phyloP scores from a whole-genome alignment of 1,284 basidiomycete genomes.

The Ceratorhiza oryzae-sativae region DNA sequence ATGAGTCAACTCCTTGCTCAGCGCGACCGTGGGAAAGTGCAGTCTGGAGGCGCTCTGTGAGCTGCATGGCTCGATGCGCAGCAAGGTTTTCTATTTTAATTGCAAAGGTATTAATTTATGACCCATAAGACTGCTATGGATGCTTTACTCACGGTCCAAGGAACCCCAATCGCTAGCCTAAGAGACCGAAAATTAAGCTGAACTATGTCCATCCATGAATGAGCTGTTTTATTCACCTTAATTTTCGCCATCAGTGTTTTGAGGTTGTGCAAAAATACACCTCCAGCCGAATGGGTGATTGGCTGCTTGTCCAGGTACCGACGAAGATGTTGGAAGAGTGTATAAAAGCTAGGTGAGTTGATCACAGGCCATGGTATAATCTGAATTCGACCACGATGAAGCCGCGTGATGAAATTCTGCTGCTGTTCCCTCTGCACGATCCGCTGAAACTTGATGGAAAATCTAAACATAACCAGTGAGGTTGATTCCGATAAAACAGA shows the following conservation, averaged over 20 bases:
- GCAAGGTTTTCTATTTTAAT: slow-evolving; percentile 38
- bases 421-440: slow-evolving; percentile 67
- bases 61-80: slow-evolving; percentile 34
- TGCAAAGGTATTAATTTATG: no score
- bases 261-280: slow-evolving; percentile 62
- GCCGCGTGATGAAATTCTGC: slow-evolving; percentile 64
- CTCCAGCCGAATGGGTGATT: slow-evolving; percentile 58
- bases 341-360: slow-evolving; percentile 50
- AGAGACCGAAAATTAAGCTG: neutral
- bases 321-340: slow-evolving; percentile 58
- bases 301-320: slow-evolving; percentile 56
- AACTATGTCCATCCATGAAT: no score
- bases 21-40: slow-evolving; percentile 2
- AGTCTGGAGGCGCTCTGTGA: neutral
- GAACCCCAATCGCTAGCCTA: slow-evolving; percentile 39
- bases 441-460: slow-evolving; percentile 60
- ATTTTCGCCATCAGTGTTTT: slow-evolving; percentile 72
- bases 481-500: no score
- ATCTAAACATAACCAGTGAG: slow-evolving; percentile 50
- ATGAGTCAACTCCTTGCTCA: neutral
- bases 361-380: slow-evolving; percentile 32
- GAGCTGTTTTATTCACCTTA: slow-evolving; percentile 54
- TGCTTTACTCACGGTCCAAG: slow-evolving; percentile 43
- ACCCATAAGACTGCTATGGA: no score
- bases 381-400: slow-evolving; percentile 51